Percentiles rank a stretch among this genome's conserved stretches.
Conservation (phyloP, 2,329 filamentous ascomycete species). For the Chalaropsis thielavioides region DNA sequence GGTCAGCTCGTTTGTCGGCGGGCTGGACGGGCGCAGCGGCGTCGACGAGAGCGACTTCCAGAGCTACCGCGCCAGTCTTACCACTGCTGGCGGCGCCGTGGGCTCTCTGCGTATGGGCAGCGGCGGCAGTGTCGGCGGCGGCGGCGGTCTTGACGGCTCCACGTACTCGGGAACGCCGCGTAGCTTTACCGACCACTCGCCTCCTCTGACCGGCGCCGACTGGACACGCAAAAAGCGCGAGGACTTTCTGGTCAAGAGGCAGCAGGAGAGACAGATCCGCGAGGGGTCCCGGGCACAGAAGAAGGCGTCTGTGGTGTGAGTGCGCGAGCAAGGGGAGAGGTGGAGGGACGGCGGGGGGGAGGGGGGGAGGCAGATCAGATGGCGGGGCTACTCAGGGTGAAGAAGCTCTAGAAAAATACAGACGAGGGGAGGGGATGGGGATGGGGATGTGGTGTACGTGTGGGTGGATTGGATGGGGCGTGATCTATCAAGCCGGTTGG, state of each 20-base stretch:
- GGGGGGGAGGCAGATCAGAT: too few relatives aligned
- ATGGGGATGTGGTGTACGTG: too few relatives aligned
- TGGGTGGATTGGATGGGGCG: too few relatives aligned
- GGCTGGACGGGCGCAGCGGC: slow-evolving; percentile 36
- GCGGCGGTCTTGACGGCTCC: neutral
- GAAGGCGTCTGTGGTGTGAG: slow-evolving; percentile 24
- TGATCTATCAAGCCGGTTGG: too few relatives aligned
- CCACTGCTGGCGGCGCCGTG: neutral
- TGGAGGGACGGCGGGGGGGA: neutral
- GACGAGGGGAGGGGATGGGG: too few relatives aligned
- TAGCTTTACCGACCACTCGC: slow-evolving; percentile 5
- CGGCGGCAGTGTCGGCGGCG: neutral
- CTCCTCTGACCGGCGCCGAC: slow-evolving; percentile 10
- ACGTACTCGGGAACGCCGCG: slow-evolving; percentile 7
- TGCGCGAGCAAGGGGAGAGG: neutral
- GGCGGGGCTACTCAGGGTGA: too few relatives aligned
- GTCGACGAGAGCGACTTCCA: slow-evolving; percentile 33
- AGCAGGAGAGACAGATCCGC: slow-evolving; percentile 11
- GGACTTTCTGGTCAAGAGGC: slow-evolving; percentile 15
- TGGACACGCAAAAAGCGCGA: slow-evolving; percentile 27
- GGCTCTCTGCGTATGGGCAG: neutral
- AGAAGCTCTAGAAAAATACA: too few relatives aligned
- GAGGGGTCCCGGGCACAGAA: slow-evolving; percentile 22
- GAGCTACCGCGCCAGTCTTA: slow-evolving; percentile 31
- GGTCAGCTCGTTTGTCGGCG: slow-evolving; percentile 38